These are phyloP conservation scores for Phellinidium pouzarii DNA, from an alignment of 1,284 basidiomycete species.

Conservation along the genomic window DNA sequence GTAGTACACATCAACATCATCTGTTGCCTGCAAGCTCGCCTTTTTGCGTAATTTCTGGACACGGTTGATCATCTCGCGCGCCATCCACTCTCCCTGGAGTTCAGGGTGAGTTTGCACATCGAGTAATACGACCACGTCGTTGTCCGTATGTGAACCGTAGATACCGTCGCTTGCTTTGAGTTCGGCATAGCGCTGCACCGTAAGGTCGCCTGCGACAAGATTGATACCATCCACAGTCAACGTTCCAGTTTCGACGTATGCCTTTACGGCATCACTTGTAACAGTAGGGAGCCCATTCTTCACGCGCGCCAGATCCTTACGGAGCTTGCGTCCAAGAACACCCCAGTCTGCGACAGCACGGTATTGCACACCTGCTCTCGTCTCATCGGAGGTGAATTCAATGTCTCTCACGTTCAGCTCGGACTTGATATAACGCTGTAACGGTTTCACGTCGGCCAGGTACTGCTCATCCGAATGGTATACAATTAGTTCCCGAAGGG, in stretches of 20 bases:
- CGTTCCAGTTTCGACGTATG: constrained; percentile 70
- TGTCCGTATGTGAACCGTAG: constrained; percentile 86
- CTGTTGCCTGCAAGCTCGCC: constrained; percentile 90
- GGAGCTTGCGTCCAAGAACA: constrained; percentile 89
- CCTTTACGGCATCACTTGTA: constrained; percentile 79
- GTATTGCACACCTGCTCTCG: constrained; percentile 84
- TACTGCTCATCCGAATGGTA: constrained; percentile 89
- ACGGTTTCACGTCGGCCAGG: constrained; percentile 78
- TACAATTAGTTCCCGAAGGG: constrained; percentile 87
- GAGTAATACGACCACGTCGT: constrained; percentile 89
- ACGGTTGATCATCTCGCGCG: constrained; percentile 88
- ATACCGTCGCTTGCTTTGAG: constrained; percentile 51
- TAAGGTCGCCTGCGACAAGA: constrained; percentile 84
- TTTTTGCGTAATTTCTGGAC: constrained; percentile 96
- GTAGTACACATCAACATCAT: constrained; percentile 91
- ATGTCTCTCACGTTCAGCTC: constrained; percentile 95
- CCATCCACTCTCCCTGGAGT: constrained; percentile 82
- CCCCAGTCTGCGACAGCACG: constrained; percentile 92
- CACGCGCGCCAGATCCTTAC: constrained; percentile 89
- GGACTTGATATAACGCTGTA: constrained; percentile 87
- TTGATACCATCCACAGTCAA: constrained; percentile 87
- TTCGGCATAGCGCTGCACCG: constrained; percentile 89
- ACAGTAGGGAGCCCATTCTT: constrained; percentile 83
- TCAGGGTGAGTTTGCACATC: constrained; percentile 87
- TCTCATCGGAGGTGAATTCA: constrained; percentile 86